Conservation (phyloP, 257 asterid genomes). For the Asclepias syriaca region DNA sequence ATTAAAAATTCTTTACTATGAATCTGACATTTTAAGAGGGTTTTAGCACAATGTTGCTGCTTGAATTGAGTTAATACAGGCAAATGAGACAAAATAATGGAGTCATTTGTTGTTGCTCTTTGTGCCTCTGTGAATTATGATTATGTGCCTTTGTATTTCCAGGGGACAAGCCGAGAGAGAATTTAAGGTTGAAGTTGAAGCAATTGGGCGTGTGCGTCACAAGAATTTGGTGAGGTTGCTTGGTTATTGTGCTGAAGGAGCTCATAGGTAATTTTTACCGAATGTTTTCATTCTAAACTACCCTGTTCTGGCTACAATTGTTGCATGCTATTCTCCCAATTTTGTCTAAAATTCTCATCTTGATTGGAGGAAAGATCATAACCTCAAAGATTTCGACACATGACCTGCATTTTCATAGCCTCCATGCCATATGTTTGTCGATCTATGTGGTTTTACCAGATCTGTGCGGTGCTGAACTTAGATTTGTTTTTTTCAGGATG, state of each 20-base stretch:
- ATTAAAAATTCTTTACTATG: conserved; percentile 1
- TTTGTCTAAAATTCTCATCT: not conserved
- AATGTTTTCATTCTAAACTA: not conserved
- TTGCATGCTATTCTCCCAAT: not conserved
- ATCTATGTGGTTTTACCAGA: not conserved
- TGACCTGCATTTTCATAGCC: not conserved
- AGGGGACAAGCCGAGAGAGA: conserved; percentile 98
- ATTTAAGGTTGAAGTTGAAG: conserved; percentile 93
- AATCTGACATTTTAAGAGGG: not conserved
- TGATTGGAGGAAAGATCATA: not conserved
- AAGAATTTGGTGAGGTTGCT: conserved; percentile 88
- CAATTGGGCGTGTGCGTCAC: conserved; percentile 84
- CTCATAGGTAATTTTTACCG: conserved; percentile 56
- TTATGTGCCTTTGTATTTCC: conserved; percentile 8
- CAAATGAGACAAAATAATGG: not conserved
- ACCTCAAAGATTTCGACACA: not conserved
- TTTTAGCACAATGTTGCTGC: not conserved
- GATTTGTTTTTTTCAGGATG: conserved; percentile 43
- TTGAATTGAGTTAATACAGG: not conserved
- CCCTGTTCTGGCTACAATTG: not conserved
- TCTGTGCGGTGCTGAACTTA: not conserved
- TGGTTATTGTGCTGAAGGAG: conserved; percentile 93
- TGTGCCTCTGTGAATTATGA: not conserved
- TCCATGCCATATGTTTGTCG: not conserved
- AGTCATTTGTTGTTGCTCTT: not conserved